Evolutionary conservation across 768 basidiomycete genomes (phyloP).

Genomic region (Termitomyces bulborhizus): DNA sequence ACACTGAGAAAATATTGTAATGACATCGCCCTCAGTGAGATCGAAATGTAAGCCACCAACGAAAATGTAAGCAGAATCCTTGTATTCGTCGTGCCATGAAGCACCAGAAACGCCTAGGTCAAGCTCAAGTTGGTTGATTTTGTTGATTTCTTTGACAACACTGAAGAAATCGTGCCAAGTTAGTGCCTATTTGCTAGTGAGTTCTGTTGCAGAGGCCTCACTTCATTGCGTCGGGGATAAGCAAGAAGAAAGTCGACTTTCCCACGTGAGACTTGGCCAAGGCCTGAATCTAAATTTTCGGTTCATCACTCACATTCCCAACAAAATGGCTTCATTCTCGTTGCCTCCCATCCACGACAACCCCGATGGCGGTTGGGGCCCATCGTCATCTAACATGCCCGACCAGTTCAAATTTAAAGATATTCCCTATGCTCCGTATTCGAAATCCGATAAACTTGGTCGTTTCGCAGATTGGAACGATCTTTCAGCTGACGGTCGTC

Average conservation of each 20-base stretch:
- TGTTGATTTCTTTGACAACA: constrained; percentile 88
- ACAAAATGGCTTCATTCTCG: constrained; percentile 70
- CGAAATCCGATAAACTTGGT: constrained; percentile 97
- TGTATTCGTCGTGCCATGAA: constrained; percentile 98
- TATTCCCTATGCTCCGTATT: constrained; percentile 97
- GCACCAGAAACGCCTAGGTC: constrained; percentile 63
- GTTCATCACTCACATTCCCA: constrained; percentile 5
- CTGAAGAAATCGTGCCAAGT: constrained; percentile 32
- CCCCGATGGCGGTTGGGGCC: constrained; percentile 92
- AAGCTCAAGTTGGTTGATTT: constrained; percentile 89
- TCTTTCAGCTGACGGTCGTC: constrained; percentile 56
- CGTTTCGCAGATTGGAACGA: constrained; percentile 99
- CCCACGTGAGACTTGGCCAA: constrained; percentile 26
- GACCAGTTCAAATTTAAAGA: constrained; percentile 96
- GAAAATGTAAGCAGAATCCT: constrained; percentile 95
- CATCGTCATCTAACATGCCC: constrained; percentile 73
- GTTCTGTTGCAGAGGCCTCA: constrained; percentile 29
- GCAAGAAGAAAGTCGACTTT: constrained; percentile 18
- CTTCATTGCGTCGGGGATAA: constrained; percentile 54
- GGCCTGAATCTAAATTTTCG: constrained; percentile 22
- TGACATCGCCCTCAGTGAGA: constrained; percentile 95
- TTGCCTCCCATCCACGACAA: constrained; percentile 88
- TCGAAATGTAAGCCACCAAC: constrained; percentile 84
- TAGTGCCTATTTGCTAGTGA: background rate
- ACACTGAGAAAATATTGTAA: constrained; percentile 96